These are phyloP conservation scores for Pseudogymnoascus sp. DNA, from an alignment of 2,329 filamentous ascomycete genomes.

Conservation along the genomic window DNA sequence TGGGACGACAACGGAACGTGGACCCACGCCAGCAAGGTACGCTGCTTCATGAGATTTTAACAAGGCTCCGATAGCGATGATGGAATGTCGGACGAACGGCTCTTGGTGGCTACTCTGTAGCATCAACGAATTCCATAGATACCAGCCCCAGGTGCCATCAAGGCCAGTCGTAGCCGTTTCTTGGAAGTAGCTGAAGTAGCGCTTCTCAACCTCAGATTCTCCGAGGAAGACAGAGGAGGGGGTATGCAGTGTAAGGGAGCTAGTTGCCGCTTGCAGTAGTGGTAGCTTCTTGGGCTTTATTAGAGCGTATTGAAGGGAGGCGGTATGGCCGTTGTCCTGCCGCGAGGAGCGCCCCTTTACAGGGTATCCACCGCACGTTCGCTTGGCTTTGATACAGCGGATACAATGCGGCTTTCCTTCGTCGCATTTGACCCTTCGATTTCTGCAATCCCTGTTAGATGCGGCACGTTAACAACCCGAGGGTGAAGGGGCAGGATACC, in stretches of 20 bases:
- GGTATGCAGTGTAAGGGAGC: slow-evolving; percentile 15
- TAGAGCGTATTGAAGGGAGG: slow-evolving; percentile 11
- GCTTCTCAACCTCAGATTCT: slow-evolving; percentile 44
- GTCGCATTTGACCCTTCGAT: slow-evolving; percentile 54
- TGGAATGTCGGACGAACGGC: slow-evolving; percentile 20
- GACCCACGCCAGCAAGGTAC: slow-evolving; percentile 5
- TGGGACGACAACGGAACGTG: slow-evolving; percentile 15
- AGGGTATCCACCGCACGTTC: slow-evolving; percentile 50
- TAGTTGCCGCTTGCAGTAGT: slow-evolving; percentile 27
- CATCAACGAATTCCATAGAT: slow-evolving; percentile 18
- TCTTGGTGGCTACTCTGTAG: slow-evolving; percentile 18
- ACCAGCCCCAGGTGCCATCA: slow-evolving; percentile 53
- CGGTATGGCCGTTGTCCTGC: background rate
- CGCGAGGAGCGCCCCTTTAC: background rate
- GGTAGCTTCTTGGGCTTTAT: slow-evolving; percentile 13
- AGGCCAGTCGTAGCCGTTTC: slow-evolving; percentile 53
- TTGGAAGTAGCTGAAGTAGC: slow-evolving; percentile 55
- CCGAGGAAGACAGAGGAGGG: slow-evolving; percentile 34
- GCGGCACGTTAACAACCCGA: background rate
- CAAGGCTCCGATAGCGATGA: slow-evolving; percentile 21
- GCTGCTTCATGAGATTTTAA: slow-evolving; percentile 13
- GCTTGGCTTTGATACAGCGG: slow-evolving; percentile 53
- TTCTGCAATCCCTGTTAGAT: background rate
- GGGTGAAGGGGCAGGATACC: background rate
- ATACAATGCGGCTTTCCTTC: slow-evolving; percentile 54